Evolutionary conservation across 2,329 filamentous ascomycete species (phyloP).

Genomic region (Rutstroemia sydowiana): DNA sequence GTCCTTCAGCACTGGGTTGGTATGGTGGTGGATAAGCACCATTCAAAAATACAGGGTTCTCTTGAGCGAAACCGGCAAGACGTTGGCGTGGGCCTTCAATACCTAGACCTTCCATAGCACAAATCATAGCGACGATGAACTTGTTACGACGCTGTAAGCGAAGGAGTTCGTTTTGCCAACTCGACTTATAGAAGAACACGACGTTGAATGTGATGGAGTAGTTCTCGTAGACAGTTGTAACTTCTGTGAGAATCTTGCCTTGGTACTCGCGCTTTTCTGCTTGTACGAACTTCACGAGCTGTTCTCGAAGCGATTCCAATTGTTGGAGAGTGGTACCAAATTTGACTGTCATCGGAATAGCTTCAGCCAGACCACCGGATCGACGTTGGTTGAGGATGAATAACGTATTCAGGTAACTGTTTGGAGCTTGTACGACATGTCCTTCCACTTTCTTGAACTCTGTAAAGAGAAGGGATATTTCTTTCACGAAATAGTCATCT

Average conservation of each 20-base stretch:
- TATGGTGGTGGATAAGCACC: constrained; percentile 23
- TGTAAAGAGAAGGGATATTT: constrained; percentile 86
- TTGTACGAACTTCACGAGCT: constrained; percentile 75
- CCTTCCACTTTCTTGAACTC: constrained; percentile 99
- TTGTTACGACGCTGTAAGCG: constrained; percentile 88
- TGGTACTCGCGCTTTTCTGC: constrained; percentile 87
- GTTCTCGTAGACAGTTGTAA: constrained; percentile 72
- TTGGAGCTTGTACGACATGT: constrained; percentile 90
- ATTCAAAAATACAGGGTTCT: constrained; percentile 26
- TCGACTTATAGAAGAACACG: constrained; percentile 96
- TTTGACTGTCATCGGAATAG: constrained; percentile 74
- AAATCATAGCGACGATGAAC: constrained; percentile 87
- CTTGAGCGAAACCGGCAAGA: constrained; percentile 25
- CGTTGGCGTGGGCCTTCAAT: constrained; percentile 31
- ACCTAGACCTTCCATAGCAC: constrained; percentile 51
- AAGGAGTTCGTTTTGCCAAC: constrained; percentile 90
- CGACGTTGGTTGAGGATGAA: constrained; percentile 94
- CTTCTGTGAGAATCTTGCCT: constrained; percentile 76
- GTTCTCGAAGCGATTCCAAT: constrained; percentile 73
- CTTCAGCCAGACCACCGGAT: constrained; percentile 81
- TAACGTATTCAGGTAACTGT: constrained; percentile 84
- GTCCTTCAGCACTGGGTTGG: background rate
- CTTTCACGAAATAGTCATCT: constrained; percentile 94
- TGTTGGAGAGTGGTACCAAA: constrained; percentile 80
- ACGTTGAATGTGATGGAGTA: constrained; percentile 85